Conservation (phyloP, 805 yeast species). For the Ogataea methylovora region DNA sequence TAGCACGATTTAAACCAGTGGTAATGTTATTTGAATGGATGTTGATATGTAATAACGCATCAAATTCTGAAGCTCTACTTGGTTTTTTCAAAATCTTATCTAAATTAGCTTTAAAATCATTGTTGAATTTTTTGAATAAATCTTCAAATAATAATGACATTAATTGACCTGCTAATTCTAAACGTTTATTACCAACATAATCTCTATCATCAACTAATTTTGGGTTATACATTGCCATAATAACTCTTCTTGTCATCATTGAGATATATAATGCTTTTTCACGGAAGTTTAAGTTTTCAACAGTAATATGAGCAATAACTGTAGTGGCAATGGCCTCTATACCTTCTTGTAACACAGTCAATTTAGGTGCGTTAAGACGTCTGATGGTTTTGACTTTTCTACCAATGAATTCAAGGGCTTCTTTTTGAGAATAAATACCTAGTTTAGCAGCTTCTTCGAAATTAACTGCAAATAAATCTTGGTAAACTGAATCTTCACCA, state of each 20-base stretch:
- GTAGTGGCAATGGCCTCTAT: slow-evolving; percentile 95
- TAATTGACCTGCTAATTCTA: slow-evolving; percentile 95
- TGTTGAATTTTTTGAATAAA: slow-evolving; percentile 91
- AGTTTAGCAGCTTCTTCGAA: slow-evolving; percentile 88
- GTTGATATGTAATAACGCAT: slow-evolving; percentile 82
- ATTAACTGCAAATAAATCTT: slow-evolving; percentile 86
- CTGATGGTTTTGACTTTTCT: slow-evolving; percentile 87
- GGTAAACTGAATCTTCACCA: slow-evolving; percentile 82
- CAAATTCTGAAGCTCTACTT: slow-evolving; percentile 90
- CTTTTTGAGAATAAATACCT: slow-evolving; percentile 85
- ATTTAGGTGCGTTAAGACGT: slow-evolving; percentile 75
- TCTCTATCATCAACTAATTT: slow-evolving; percentile 97
- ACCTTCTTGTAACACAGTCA: slow-evolving; percentile 85
- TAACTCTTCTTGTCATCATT: slow-evolving; percentile 92
- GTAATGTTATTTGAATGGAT: slow-evolving; percentile 92
- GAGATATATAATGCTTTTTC: slow-evolving; percentile 94
- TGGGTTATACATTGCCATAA: slow-evolving; percentile 92
- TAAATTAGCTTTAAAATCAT: slow-evolving; percentile 88
- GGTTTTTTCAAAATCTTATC: slow-evolving; percentile 93
- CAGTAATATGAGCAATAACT: slow-evolving; percentile 90
- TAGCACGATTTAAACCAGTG: slow-evolving; percentile 90
- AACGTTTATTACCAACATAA: slow-evolving; percentile 95
- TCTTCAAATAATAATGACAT: slow-evolving; percentile 94
- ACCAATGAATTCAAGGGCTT: slow-evolving; percentile 89
- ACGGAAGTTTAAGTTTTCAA: slow-evolving; percentile 73